Percentiles rank a stretch among this genome's conserved stretches.
Conservation (phyloP, 805 yeast species). For the Ogataea degrootiae region DNA sequence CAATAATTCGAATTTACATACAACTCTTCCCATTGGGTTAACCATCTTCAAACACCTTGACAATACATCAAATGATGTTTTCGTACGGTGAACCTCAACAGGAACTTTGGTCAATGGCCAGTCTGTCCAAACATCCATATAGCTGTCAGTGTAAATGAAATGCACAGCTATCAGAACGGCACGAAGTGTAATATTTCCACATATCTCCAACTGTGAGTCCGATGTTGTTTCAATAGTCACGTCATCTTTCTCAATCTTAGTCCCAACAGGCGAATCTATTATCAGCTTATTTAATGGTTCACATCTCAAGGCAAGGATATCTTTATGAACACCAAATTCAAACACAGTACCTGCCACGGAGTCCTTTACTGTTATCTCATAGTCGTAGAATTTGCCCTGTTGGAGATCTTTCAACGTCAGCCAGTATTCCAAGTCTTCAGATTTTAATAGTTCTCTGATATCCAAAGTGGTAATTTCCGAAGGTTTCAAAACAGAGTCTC, state of each 20-base stretch:
- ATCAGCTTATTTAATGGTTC: constrained; percentile 5
- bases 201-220: constrained; percentile 5
- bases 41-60: constrained; percentile 21
- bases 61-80: constrained; percentile 26
- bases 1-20: constrained; percentile 17
- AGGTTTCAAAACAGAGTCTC: background rate
- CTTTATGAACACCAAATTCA: constrained; percentile 14
- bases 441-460: constrained; percentile 33
- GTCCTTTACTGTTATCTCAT: constrained; percentile 11
- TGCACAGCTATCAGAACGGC: constrained; percentile 39
- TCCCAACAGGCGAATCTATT: background rate
- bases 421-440: constrained; percentile 27
- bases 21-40: constrained; percentile 26
- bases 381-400: constrained; percentile 12
- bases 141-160: constrained; percentile 45
- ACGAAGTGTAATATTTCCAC: constrained; percentile 22
- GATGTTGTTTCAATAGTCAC: constrained; percentile 4
- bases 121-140: constrained; percentile 44
- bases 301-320: constrained; percentile 10
- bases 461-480: background rate
- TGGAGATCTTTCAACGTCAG: constrained; percentile 14
- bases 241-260: constrained; percentile 11
- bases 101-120: constrained; percentile 27
- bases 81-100: constrained; percentile 26
- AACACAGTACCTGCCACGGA: background rate